Base-by-base conservation (phyloP, 2,329 filamentous ascomycete species). In the Stagonosporopsis vannaccii region DNA sequence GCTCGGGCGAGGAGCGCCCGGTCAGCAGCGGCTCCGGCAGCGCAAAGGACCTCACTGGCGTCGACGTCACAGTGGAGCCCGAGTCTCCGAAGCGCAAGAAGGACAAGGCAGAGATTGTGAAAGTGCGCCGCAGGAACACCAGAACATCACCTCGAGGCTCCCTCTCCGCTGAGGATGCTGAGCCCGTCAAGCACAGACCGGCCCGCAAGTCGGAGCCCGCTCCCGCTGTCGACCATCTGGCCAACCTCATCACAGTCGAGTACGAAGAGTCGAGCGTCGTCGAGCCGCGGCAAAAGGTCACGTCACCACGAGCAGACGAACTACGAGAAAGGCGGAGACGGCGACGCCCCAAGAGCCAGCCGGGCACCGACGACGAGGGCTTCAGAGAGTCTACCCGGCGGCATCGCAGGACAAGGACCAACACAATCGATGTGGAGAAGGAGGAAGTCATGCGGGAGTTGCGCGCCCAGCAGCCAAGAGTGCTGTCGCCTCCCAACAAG, bases 401-500 rank as follows among this genome's bases (percentile, higher is more conserved):
- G 15, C 69, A 61, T 35, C 65, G 67, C 40, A 68, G 60, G 50
- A 70, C 72, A 6, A 65, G 63, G 32, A 69, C 70, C 3, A 59
- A 63, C 37, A 62, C 63, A 17, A 63, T 70, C 15, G 61, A 63
- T 37, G 51, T 60, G 28, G 66, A 72, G 13, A 66, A 69, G 26
- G 60, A 66, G 22, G 60, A 62, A 1, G 44, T 48, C 22, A 50
- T 62, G 42, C 60, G 56, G 11, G 62, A 69, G 19, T 56, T 54
- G 41, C 55, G 55, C 26, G 45, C 55, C 5, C 39, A 50, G 23
- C 45, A 64, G 28, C 56, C 60, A 23, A 37, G 56, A 23, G 49
- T 60, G 30, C 55, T 73, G 44, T 77, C 78, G 20, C 74, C 78
- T 4, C 69, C 77, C 19, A 61, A 52, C 51, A 80, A 80, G 41